Base-by-base conservation (phyloP, 176 grass and related monocot genomes). In the Tuctoria greenei region DNA sequence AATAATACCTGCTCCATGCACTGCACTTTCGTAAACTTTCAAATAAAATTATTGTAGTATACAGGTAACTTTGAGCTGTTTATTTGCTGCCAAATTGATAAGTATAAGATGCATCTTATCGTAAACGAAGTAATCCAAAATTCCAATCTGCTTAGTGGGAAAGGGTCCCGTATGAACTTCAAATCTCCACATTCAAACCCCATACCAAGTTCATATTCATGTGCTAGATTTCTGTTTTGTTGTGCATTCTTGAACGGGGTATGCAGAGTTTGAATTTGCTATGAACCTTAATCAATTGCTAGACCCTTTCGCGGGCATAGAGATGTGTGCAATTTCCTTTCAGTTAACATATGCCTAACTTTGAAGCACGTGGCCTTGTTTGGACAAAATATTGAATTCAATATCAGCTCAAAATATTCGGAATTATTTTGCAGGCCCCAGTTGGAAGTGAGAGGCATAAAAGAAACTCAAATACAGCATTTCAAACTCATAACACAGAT, bases 391-490 rank as follows among this genome's bases (percentile, higher is more conserved):
- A 2, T 21, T 44, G 34, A 42, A 28, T n/a, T 61, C 12, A 39
- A 58, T 61, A 71, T 80, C 11, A 9, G 11, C 42, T 81, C 18
- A 63, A 63, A 34, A 37, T 67, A 45, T 37, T 63, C 71, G 47
- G 18, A 47, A 46, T 60, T 50, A 13, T 10, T 47, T 11, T 72
- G 40, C 67, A 90, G 87, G 86, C 79, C 52, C 76, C 90, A 15
- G 83, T 86, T 82, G 90, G 67, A 81, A 86, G 79, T 75, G 90
- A 93, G 69, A 88, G 87, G 55, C 82, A 72, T 31, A 92, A 90
- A 63, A 60, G 77, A 59, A 88, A 77, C 40, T 74, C 81, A 6
- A 75, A 82, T 36, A 52, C 61, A 31, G 74, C 73, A 34, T 73
- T 88, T 73, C 17, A 83, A 28, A 76, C 47, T 77, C 60, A 54